Evolutionary conservation across 2,329 filamentous ascomycete genomes (phyloP), one percentile per base, ranked within the genome.

Genomic region (Xylariaceae sp.): DNA sequence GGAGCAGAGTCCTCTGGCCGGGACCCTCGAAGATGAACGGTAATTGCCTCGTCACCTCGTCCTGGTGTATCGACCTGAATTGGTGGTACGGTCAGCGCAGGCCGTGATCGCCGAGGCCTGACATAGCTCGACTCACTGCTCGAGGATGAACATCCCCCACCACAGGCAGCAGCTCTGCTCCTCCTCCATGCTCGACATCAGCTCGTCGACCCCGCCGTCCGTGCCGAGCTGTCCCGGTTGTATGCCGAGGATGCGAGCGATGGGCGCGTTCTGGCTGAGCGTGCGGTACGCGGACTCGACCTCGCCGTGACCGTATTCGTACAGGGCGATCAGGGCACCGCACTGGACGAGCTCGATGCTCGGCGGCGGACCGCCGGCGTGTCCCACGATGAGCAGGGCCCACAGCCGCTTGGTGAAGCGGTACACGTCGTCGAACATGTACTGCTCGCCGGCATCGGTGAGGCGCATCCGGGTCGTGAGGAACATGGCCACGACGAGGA

Each of bases 221-320:
- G 37, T 33, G 12, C 39, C 31, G 7, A 47, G 52, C 35, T 59
- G 56, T 2, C 60, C 60, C 1, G 63, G 62, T 19, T 46, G 47
- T 12, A 67, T 52, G 5, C 47, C 53, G 22, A 65, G 33, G 6
- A 58, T 45, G 16, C 57, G 48, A 10, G 58, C 56, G 29, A 56
- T 55, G 4, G 57, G 55, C n/a, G 56, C 58, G 1, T 59, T 55
- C 43, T 66, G 61, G 21, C 60, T 60, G 8, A 66, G 51, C 8
- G 62, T 65, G 19, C 60, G 47, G 39, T 66, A 67, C 16, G 63
- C 60, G n/a, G 59, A 51, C 32, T 50, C 46, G 19, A 59, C 52
- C 21, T 63, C 56, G 19, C 63, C 63, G 38, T 67, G 63, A 2
- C 63, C 63, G 39, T 65, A 64, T 40, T 67, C 63, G 42, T 63